Base-by-base conservation (phyloP, 1,284 basidiomycete species). In the Farysia itapuensis region DNA sequence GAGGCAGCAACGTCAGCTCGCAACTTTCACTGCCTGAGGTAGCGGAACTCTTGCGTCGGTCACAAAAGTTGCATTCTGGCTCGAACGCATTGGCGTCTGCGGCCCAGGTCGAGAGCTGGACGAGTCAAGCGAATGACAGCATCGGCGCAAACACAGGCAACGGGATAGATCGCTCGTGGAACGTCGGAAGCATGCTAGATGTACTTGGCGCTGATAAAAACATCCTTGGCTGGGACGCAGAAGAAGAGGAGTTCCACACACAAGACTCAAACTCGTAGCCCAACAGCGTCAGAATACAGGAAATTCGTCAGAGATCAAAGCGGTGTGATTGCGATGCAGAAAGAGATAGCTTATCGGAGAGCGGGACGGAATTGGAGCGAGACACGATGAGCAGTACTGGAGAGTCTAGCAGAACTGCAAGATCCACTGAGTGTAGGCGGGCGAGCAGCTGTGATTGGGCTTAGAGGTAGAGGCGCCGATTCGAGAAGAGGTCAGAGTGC, bases 181-280 rank as follows among this genome's bases (percentile, higher is more conserved):
- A 64, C 28, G 47, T 64, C 22, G 59, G 59, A 20, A 58, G 35
- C 24, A 64, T 64, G 59, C 53, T 64, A 19, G 59, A 64, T 40
- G 43, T 58, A 43, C 54, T 64, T 21, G 59, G 59, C 18, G 59
- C 49, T 20, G 54, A 64, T 43, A 64, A 58, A 26, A n/a, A 35
- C 22, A 39, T 36, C 12, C 40, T 64, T 2, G 44, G 35, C 14
- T 64, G 59, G 59, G 36, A 58, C 30, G 39, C 35, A 12, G 53
- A 64, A n/a, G 49, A 64, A 21, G 59, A 64, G 30, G 53, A 53
- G 2, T 64, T 64, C 33, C 21, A 24, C 12, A 44, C 42, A 14
- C 23, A 23, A 35, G 15, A 20, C 8, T 9, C 25, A n/a, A 9
- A 28, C 9, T n/a, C 25, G 9, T n/a, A 9, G 9, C 9, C 25